Percentiles rank a stretch among this genome's conserved stretches.
These are phyloP conservation scores for Phytophthora lateralis DNA, from an alignment of 352 stramenopile genomes.

Conservation along the genomic window DNA sequence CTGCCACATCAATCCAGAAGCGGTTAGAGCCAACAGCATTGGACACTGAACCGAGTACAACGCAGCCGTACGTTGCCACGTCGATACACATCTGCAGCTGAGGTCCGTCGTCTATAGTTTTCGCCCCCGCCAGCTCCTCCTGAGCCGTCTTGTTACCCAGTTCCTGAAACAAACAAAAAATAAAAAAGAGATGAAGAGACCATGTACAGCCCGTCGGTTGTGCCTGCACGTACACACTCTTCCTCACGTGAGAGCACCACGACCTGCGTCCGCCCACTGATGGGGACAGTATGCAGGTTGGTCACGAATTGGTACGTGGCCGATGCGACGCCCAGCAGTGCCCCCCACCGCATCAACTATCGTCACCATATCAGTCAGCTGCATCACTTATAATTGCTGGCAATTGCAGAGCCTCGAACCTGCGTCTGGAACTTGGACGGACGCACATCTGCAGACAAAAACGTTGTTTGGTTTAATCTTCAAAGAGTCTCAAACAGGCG, in stretches of 20 bases:
- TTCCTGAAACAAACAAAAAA: constrained; percentile 34
- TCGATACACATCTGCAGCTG: constrained; percentile 63
- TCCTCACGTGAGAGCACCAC: constrained; percentile 66
- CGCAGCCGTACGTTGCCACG: constrained; percentile 55
- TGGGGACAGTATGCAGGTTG: constrained; percentile 72
- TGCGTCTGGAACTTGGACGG: constrained; percentile 53
- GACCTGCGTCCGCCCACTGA: constrained; percentile 70
- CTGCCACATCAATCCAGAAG: constrained; percentile 18
- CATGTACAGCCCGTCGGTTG: background rate
- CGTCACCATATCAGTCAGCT: background rate
- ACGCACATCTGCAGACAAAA: constrained; percentile 42
- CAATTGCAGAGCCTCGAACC: constrained; percentile 13
- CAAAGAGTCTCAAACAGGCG: background rate
- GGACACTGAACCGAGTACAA: background rate
- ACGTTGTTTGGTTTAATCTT: background rate
- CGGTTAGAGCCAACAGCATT: background rate
- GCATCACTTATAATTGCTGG: background rate
- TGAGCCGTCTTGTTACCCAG: constrained; percentile 54
- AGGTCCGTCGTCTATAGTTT: constrained; percentile 52
- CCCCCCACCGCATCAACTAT: constrained; percentile 50
- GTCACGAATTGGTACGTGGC: constrained; percentile 72
- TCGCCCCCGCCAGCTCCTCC: constrained; percentile 44
- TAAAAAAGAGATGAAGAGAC: background rate
- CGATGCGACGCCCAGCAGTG: constrained; percentile 43
- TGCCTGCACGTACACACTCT: constrained; percentile 51